A percentile compares a stretch with the other conserved stretches of the same genome.
Conservation (phyloP, 768 basidiomycete genomes). For the Termitomyces eurrhizus region DNA sequence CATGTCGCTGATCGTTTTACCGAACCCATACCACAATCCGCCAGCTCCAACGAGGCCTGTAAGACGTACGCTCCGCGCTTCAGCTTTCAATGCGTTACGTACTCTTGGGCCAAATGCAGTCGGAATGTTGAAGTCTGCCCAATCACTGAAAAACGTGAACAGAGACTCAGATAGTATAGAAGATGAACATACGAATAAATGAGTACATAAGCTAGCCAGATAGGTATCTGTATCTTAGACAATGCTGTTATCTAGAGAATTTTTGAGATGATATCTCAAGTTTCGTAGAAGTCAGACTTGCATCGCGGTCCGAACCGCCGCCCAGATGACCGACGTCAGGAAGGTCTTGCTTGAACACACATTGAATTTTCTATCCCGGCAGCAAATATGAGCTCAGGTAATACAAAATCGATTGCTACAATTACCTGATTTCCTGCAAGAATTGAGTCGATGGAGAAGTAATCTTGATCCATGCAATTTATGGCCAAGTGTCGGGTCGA, state of each 20-base stretch:
- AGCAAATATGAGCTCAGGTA: neutral
- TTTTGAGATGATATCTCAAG: slow-evolving; percentile 1
- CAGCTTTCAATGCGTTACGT: slow-evolving; percentile 84
- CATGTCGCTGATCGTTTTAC: slow-evolving; percentile 83
- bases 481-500: slow-evolving; percentile 17
- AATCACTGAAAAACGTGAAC: slow-evolving; percentile 54
- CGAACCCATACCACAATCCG: slow-evolving; percentile 91
- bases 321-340: slow-evolving; percentile 87
- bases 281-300: slow-evolving; percentile 30
- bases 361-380: slow-evolving; percentile 75
- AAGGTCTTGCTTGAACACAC: slow-evolving; percentile 85
- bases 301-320: slow-evolving; percentile 81
- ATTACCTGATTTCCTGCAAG: slow-evolving; percentile 85
- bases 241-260: slow-evolving; percentile 62
- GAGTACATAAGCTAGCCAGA: slow-evolving; percentile 89
- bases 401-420: neutral
- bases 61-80: slow-evolving; percentile 80
- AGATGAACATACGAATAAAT: slow-evolving; percentile 58
- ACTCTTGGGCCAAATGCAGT: slow-evolving; percentile 73
- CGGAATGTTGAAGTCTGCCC: slow-evolving; percentile 87
- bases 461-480: slow-evolving; percentile 76
- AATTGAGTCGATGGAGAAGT: slow-evolving; percentile 89
- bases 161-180: neutral
- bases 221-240: slow-evolving; percentile 78
- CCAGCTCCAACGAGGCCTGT: slow-evolving; percentile 82